These are phyloP conservation scores for Aspergillus latus DNA, from an alignment of 2,329 filamentous ascomycete species.

Conservation along the genomic window DNA sequence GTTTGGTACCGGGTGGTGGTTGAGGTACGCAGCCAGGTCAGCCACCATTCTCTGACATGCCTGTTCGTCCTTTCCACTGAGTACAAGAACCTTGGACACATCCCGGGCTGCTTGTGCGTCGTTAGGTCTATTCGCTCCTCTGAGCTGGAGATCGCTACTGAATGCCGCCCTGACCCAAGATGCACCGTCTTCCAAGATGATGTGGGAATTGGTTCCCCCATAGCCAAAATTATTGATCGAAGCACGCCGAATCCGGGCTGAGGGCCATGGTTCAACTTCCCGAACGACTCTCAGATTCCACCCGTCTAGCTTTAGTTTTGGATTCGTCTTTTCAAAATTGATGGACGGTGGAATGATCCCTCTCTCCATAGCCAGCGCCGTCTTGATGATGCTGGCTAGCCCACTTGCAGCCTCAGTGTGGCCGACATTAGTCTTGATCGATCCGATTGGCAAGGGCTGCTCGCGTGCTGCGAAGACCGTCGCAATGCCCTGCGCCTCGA, in stretches of 20 bases:
- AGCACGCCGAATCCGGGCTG: background rate
- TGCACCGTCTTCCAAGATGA: constrained; percentile 8
- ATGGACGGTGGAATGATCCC: constrained; percentile 28
- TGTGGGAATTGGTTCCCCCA: constrained; percentile 18
- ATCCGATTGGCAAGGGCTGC: constrained; percentile 20
- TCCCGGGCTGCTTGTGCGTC: too few species aligned
- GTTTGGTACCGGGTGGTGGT: background rate
- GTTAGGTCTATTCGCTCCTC: too few species aligned
- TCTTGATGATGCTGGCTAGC: constrained; percentile 27
- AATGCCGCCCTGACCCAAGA: background rate
- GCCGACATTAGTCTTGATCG: constrained; percentile 30
- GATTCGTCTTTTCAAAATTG: constrained; percentile 21
- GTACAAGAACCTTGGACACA: too few species aligned
- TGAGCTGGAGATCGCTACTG: background rate
- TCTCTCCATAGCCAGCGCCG: constrained; percentile 21
- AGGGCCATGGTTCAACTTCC: background rate
- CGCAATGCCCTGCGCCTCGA: constrained; percentile 27
- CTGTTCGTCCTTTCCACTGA: too few species aligned
- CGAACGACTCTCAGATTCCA: background rate
- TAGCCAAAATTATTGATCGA: constrained; percentile 25
- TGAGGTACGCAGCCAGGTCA: background rate
- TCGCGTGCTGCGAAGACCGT: constrained; percentile 10
- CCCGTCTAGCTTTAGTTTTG: background rate
- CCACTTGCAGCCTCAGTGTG: constrained; percentile 28
- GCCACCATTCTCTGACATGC: background rate